Conservation (phyloP, 192 early-diverging fungal species). For the Polychytrium aggregatum region DNA sequence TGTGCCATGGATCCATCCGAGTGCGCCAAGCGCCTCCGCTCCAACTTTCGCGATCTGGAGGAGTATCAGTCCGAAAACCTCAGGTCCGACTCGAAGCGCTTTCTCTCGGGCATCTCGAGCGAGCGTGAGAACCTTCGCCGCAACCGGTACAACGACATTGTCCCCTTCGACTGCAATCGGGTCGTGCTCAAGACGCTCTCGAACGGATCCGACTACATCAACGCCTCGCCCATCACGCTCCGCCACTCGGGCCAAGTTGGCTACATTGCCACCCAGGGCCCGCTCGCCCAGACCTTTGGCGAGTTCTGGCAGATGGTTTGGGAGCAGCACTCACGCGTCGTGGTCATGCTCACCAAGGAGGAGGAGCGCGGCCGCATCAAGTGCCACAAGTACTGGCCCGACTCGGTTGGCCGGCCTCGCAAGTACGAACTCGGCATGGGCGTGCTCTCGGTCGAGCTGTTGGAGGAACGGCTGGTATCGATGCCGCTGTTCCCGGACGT, state of each 20-base stretch:
- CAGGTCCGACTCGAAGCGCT: too few relatives aligned
- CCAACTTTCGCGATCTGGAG: too few relatives aligned
- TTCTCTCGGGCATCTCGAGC: too few relatives aligned
- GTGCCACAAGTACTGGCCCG: constrained; percentile 83
- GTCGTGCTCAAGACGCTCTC: constrained; percentile 17
- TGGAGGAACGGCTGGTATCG: too few relatives aligned
- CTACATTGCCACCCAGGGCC: constrained; percentile 89
- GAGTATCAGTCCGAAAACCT: too few relatives aligned
- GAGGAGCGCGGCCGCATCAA: constrained; percentile 62
- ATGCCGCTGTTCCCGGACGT: too few relatives aligned
- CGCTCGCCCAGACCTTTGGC: constrained; percentile 54
- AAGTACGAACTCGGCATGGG: constrained; percentile 28
- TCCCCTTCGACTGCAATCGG: constrained; percentile 36
- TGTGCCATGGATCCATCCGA: too few relatives aligned
- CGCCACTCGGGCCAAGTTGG: constrained; percentile 19
- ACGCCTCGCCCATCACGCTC: too few relatives aligned
- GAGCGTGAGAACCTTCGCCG: too few relatives aligned
- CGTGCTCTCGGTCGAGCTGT: constrained; percentile 32
- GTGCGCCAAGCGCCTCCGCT: too few relatives aligned
- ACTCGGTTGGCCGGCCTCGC: constrained; percentile 13
- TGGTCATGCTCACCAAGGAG: constrained; percentile 83
- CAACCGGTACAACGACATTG: constrained; percentile 39
- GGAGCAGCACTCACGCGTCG: constrained; percentile 62
- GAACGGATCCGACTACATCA: constrained; percentile 59
- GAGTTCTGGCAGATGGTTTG: constrained; percentile 90